Conservation (phyloP, 78 protist genomes). For the Dictyostelium brefeldianum region DNA sequence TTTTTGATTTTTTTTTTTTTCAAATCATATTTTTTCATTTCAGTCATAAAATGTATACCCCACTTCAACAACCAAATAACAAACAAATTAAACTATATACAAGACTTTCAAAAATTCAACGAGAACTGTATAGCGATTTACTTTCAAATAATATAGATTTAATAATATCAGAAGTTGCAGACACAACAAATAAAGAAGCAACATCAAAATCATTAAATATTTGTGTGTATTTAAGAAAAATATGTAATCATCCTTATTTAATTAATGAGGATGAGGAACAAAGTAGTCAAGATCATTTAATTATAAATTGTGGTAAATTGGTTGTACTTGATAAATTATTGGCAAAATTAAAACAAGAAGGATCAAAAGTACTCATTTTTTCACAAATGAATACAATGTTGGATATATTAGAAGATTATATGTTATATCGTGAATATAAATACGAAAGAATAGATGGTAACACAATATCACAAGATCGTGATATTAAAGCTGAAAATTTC, state of each 20-base stretch:
- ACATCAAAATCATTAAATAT: conserved; percentile 24
- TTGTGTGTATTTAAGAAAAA: conserved; percentile 86
- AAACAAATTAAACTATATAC: too few species aligned
- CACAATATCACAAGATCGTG: conserved; percentile 49
- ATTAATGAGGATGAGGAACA: conserved; percentile 89
- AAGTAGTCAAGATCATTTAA: conserved; percentile 19
- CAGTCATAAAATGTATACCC: too few species aligned
- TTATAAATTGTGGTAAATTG: conserved; percentile 91
- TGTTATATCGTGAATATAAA: neutral
- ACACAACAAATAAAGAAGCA: too few species aligned
- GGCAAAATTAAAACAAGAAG: conserved; percentile 71
- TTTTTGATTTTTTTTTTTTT: too few species aligned
- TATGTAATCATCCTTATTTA: conserved; percentile 95
- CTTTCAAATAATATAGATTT: too few species aligned
- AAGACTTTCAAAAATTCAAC: too few species aligned
- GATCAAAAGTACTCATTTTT: conserved; percentile 89
- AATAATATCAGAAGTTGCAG: too few species aligned
- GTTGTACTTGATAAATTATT: conserved; percentile 91
- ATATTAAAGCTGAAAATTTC: conserved; percentile 16
- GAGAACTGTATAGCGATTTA: too few species aligned
- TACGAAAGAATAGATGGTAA: conserved; percentile 74
- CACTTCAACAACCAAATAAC: too few species aligned
- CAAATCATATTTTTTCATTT: too few species aligned
- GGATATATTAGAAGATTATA: conserved; percentile 86
- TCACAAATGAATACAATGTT: conserved; percentile 84